Evolutionary conservation across 208 protist genomes (phyloP).

Genomic region (Leishmania braziliensis): DNA sequence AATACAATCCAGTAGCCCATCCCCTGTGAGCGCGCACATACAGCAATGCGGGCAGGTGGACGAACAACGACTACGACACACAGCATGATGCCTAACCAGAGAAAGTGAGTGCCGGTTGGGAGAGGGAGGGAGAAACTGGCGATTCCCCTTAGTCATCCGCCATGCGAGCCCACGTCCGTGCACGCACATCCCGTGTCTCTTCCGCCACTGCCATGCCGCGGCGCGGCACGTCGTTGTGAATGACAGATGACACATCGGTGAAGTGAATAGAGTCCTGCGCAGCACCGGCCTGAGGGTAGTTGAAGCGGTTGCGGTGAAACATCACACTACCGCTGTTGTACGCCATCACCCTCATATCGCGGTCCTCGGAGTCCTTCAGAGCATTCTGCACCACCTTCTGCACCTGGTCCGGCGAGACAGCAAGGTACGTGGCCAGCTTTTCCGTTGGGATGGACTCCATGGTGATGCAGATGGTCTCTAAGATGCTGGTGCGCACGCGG

Average conservation of each 20-base stretch:
- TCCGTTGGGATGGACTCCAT: conserved; percentile 57
- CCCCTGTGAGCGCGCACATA: not conserved
- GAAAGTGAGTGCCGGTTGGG: not conserved
- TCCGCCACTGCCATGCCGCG: conserved; percentile 5
- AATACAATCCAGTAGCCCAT: not conserved
- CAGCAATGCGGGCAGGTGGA: not conserved
- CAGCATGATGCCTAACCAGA: not conserved
- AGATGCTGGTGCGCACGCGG: conserved; percentile 74
- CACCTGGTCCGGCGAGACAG: conserved; percentile 51
- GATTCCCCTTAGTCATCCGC: not conserved
- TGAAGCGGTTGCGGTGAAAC: conserved; percentile 74
- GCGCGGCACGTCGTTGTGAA: conserved; percentile 30
- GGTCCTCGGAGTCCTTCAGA: conserved; percentile 57
- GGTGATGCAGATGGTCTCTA: conserved; percentile 71
- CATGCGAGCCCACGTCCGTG: conserved; percentile 11
- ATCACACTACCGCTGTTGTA: conserved; percentile 48
- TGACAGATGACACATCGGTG: conserved; percentile 53
- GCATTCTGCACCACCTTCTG: conserved; percentile 58
- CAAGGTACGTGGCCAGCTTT: conserved; percentile 64
- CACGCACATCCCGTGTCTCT: conserved; percentile 18
- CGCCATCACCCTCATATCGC: conserved; percentile 50
- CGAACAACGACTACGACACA: not conserved
- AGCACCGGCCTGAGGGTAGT: conserved; percentile 62
- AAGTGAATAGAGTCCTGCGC: conserved; percentile 71
- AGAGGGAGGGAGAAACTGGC: not conserved